phyloP scores from a whole-genome alignment of 805 yeast genomes.

The Kurtzmaniella fragi region DNA sequence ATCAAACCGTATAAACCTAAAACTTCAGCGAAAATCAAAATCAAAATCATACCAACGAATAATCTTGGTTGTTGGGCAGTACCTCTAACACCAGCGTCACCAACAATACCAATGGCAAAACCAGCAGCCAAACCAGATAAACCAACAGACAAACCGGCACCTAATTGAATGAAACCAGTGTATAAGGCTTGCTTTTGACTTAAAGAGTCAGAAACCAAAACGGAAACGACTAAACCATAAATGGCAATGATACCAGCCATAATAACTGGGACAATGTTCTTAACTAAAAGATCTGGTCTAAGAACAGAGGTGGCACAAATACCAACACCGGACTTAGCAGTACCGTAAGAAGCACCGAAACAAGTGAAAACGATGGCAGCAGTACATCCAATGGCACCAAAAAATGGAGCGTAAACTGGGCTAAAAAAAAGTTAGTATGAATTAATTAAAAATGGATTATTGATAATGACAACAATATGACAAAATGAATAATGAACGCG shows the following conservation, averaged over 20 bases:
- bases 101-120: constrained; percentile 98
- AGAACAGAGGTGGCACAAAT: constrained; percentile 96
- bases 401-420: constrained; percentile 90
- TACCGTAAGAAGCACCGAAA: constrained; percentile 98
- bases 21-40: constrained; percentile 98
- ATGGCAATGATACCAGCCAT: constrained; percentile 99
- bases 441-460: background rate
- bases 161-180: constrained; percentile 96
- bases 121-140: constrained; percentile 97
- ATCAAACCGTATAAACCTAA: constrained; percentile 97
- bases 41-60: constrained; percentile 97
- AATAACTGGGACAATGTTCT: constrained; percentile 92
- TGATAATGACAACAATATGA: background rate
- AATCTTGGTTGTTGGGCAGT: constrained; percentile 97
- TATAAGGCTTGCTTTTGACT: constrained; percentile 88
- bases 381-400: constrained; percentile 99
- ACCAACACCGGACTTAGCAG: constrained; percentile 99
- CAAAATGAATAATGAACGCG: too few relatives aligned
- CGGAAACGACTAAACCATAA: constrained; percentile 95
- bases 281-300: constrained; percentile 93
- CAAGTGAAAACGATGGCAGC: constrained; percentile 98
- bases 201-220: constrained; percentile 84
- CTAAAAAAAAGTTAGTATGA: constrained; percentile 29
- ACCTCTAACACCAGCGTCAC: constrained; percentile 99
- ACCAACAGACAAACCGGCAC: constrained; percentile 97